A percentile compares a stretch with the other conserved stretches of the same genome.
Evolutionary conservation across 371 early-diverging fungal genomes (phyloP).

Genomic region (Mortierella sp.): DNA sequence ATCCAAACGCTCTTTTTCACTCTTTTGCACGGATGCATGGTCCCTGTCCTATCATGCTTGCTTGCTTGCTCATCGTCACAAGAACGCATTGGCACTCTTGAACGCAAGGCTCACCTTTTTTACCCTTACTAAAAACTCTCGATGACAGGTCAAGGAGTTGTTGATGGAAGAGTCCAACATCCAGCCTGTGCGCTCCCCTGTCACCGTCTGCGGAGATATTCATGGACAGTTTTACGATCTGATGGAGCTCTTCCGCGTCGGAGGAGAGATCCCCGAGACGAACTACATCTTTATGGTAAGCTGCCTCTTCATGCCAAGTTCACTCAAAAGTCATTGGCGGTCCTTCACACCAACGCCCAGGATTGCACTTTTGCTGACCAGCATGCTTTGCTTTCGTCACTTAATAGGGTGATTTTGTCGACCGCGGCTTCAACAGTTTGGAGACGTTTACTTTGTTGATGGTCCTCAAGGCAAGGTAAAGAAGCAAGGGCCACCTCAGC

Average conservation of each 20-base stretch:
- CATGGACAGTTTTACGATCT: slow-evolving; percentile 99
- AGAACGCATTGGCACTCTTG: not conserved
- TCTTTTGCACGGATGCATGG: not conserved
- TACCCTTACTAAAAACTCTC: slow-evolving; percentile 14
- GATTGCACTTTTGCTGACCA: not conserved
- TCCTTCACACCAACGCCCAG: not conserved
- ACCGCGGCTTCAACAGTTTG: slow-evolving; percentile 98
- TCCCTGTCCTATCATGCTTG: not conserved
- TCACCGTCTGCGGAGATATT: slow-evolving; percentile 98
- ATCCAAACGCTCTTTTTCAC: not conserved
- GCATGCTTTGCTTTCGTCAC: not conserved
- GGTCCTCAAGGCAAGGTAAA: slow-evolving; percentile 91
- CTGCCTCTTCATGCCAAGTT: not conserved
- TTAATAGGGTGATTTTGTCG: slow-evolving; percentile 97
- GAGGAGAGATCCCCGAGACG: slow-evolving; percentile 97
- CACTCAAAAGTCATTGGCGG: not conserved
- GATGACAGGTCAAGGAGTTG: slow-evolving; percentile 87
- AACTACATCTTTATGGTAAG: slow-evolving; percentile 97
- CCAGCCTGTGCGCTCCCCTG: slow-evolving; percentile 95
- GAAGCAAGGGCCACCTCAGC: not conserved
- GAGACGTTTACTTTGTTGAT: slow-evolving; percentile 97
- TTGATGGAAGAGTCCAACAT: slow-evolving; percentile 96
- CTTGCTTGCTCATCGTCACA: not conserved
- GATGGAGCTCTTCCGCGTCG: slow-evolving; percentile 97
- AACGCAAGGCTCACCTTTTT: slow-evolving; percentile 7